phyloP scores from a whole-genome alignment of 1,284 basidiomycete species.

The Sanghuangporus weigelae region DNA sequence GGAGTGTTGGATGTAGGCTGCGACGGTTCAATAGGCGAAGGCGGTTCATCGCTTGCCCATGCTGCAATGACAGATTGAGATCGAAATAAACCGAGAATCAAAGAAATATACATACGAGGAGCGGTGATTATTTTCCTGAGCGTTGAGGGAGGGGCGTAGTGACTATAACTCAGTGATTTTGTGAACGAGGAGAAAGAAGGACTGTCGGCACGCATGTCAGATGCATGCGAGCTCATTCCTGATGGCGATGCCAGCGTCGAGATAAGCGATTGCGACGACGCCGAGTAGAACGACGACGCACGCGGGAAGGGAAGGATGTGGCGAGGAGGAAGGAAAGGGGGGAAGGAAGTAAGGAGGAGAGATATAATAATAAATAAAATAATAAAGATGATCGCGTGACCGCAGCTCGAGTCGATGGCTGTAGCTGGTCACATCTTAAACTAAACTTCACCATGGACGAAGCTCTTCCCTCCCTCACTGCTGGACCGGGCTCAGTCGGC shows the following conservation, averaged over 20 bases:
- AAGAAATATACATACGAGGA: conserved; percentile 51
- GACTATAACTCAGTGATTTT: conserved; percentile 35
- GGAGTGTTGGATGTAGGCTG: conserved; percentile 17
- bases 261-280: background rate
- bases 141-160: conserved; percentile 32
- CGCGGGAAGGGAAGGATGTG: background rate
- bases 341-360: background rate
- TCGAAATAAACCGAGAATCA: background rate
- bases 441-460: conserved; percentile 30
- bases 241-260: background rate
- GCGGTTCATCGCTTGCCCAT: conserved; percentile 78
- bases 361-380: background rate
- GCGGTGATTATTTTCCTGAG: conserved; percentile 56
- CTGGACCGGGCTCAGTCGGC: conserved; percentile 50
- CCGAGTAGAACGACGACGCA: background rate
- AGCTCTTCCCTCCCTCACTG: conserved; percentile 59
- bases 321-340: background rate
- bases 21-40: conserved; percentile 44
- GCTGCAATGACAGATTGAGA: conserved; percentile 38
- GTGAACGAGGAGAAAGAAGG: conserved; percentile 37
- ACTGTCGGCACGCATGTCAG: conserved; percentile 23
- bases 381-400: background rate
- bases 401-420: background rate
- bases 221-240: conserved; percentile 19
- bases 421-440: background rate